Evolutionary conservation across 768 basidiomycete genomes (phyloP).

Genomic region (Paxillus involutus): DNA sequence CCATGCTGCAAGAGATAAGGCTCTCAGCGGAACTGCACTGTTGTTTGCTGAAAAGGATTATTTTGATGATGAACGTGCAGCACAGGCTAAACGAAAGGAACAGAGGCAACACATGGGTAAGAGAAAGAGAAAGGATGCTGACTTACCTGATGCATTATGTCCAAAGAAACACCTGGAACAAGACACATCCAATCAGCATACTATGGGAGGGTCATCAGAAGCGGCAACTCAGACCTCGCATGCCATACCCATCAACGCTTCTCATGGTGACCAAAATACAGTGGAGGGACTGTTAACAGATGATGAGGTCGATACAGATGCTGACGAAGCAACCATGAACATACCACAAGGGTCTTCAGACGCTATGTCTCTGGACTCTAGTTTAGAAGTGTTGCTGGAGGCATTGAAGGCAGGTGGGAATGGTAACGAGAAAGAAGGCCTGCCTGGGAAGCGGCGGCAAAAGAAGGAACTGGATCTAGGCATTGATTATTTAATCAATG

Average conservation of each 20-base stretch:
- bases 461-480: conserved; percentile 13
- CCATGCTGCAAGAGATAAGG: conserved; percentile 18
- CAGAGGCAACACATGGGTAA: background rate
- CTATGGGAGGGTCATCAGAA: background rate
- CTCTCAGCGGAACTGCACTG: conserved; percentile 17
- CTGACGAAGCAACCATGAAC: too few species aligned
- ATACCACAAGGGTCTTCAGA: too few species aligned
- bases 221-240: too few species aligned
- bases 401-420: background rate
- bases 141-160: background rate
- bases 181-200: too few species aligned
- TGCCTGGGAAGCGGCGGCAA: background rate
- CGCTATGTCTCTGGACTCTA: too few species aligned
- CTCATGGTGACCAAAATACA: background rate
- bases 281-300: too few species aligned
- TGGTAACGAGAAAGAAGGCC: background rate
- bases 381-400: background rate
- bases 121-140: conserved; percentile 2
- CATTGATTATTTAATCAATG: conserved; percentile 31
- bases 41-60: conserved; percentile 30
- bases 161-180: background rate
- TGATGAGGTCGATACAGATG: too few species aligned
- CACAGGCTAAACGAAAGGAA: background rate
- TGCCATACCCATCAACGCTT: background rate
- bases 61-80: conserved; percentile 19